Evolutionary conservation across 2,329 filamentous ascomycete species (phyloP).

Genomic region (Coniochaeta hoffmannii): DNA sequence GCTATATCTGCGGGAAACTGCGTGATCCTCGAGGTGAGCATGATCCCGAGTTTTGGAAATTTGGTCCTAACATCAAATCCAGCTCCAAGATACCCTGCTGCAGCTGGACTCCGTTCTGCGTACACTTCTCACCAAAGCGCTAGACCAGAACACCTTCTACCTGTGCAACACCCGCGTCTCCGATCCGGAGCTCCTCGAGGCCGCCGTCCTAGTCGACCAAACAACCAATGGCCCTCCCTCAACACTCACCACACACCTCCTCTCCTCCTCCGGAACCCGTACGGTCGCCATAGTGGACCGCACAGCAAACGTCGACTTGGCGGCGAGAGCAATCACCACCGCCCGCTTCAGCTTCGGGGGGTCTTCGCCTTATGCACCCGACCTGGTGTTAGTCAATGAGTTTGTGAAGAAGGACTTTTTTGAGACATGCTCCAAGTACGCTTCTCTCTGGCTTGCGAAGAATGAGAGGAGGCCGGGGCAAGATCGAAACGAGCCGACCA

Average conservation of each 20-base stretch:
- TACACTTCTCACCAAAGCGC: slow-evolving; percentile 12
- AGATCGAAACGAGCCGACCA: slow-evolving; percentile 12
- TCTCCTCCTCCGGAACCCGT: slow-evolving; percentile 14
- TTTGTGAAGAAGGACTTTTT: slow-evolving; percentile 49
- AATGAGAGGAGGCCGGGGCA: slow-evolving; percentile 11
- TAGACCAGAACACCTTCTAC: slow-evolving; percentile 19
- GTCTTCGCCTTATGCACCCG: slow-evolving; percentile 52
- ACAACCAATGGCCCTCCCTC: slow-evolving; percentile 2
- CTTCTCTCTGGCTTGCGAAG: slow-evolving; percentile 16
- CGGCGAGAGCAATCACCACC: slow-evolving; percentile 43
- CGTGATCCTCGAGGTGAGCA: slow-evolving; percentile 8
- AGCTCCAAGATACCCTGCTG: slow-evolving; percentile 16
- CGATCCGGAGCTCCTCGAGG: slow-evolving; percentile 11
- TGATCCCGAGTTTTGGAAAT: slow-evolving; percentile 20
- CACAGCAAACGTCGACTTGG: slow-evolving; percentile 43
- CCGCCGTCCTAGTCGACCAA: slow-evolving; percentile 19
- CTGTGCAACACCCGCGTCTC: slow-evolving; percentile 11
- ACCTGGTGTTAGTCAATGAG: slow-evolving; percentile 58
- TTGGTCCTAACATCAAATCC: neutral
- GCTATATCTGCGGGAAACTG: slow-evolving; percentile 29
- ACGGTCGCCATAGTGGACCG: slow-evolving; percentile 53
- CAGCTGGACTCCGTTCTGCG: slow-evolving; percentile 15
- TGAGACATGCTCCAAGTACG: slow-evolving; percentile 25
- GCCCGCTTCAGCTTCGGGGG: slow-evolving; percentile 50
- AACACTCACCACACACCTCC: slow-evolving; percentile 4